Conservation (phyloP, 2,329 filamentous ascomycete species). For the Akanthomyces uredinophilus region DNA sequence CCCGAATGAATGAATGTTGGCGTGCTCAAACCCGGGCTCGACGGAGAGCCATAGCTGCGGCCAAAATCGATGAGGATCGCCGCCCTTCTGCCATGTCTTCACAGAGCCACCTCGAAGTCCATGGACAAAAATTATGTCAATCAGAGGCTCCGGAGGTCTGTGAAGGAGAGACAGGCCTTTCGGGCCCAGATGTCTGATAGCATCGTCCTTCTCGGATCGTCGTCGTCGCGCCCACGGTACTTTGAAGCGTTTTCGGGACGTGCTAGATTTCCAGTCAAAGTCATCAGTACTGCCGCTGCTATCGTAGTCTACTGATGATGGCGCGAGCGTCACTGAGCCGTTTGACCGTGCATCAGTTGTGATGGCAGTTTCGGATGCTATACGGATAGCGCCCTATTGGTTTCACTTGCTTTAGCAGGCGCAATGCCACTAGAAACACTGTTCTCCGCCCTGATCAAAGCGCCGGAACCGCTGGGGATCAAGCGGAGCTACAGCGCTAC, state of each 20-base stretch:
- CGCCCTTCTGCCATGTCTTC: slow-evolving; percentile 36
- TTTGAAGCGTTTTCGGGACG: not conserved
- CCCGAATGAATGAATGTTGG: slow-evolving; percentile 27
- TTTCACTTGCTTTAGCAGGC: too few relatives aligned
- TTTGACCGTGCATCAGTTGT: too few relatives aligned
- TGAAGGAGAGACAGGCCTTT: not conserved
- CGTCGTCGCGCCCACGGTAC: not conserved
- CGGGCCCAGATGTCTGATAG: not conserved
- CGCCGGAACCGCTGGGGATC: too few relatives aligned
- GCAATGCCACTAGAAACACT: too few relatives aligned
- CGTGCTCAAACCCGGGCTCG: slow-evolving; percentile 25
- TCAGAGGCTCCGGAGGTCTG: slow-evolving; percentile 24
- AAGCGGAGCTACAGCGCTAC: too few relatives aligned
- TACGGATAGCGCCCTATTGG: too few relatives aligned
- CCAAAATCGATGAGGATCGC: slow-evolving; percentile 32
- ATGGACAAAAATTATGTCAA: slow-evolving; percentile 39
- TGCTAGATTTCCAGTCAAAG: too few relatives aligned
- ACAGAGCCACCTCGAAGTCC: slow-evolving; percentile 35
- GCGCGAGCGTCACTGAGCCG: too few relatives aligned
- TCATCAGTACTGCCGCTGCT: too few relatives aligned
- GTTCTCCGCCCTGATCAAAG: too few relatives aligned
- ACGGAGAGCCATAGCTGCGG: slow-evolving; percentile 34
- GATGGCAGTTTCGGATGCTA: too few relatives aligned
- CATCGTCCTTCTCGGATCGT: not conserved
- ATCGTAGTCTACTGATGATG: too few relatives aligned